These are phyloP conservation scores for Aspergillus sp. DNA, from an alignment of 2,329 filamentous ascomycete genomes.

Conservation along the genomic window DNA sequence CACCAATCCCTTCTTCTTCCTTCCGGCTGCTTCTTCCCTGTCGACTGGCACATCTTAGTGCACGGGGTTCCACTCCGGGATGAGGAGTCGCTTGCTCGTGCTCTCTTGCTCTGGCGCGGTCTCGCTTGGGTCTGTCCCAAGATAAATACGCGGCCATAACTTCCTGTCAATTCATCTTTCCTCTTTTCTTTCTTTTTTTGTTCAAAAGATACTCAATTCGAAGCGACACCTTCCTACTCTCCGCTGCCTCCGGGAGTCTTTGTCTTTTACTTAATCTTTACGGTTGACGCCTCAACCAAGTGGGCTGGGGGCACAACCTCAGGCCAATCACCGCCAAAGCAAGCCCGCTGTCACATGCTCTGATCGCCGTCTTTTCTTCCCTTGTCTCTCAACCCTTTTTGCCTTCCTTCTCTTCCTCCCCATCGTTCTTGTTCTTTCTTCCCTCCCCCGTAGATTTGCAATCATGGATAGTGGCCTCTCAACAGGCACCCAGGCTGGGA, in stretches of 20 bases:
- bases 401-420: background rate
- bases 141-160: background rate
- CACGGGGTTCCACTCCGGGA: conserved; percentile 3
- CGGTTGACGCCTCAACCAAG: background rate
- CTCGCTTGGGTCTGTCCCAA: background rate
- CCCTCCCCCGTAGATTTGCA: conserved; percentile 1
- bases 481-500: conserved; percentile 35
- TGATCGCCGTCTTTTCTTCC: conserved; percentile 20
- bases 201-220: background rate
- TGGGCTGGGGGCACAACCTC: conserved; percentile 11
- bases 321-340: conserved; percentile 17
- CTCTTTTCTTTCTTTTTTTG: background rate
- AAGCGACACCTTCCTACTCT: no score
- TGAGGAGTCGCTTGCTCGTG: background rate
- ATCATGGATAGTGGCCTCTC: conserved; percentile 41
- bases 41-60: background rate
- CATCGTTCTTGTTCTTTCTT: background rate
- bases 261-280: background rate
- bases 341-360: conserved; percentile 20
- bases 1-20: conserved; percentile 2
- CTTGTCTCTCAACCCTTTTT: conserved; percentile 18
- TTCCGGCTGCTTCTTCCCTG: conserved; percentile 12
- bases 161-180: background rate
- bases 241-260: no score
- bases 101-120: background rate